Evolutionary conservation across 164 flowering plant genomes (phyloP), one percentile per base, ranked within the genome.

Genomic region (Buxus sempervirens): DNA sequence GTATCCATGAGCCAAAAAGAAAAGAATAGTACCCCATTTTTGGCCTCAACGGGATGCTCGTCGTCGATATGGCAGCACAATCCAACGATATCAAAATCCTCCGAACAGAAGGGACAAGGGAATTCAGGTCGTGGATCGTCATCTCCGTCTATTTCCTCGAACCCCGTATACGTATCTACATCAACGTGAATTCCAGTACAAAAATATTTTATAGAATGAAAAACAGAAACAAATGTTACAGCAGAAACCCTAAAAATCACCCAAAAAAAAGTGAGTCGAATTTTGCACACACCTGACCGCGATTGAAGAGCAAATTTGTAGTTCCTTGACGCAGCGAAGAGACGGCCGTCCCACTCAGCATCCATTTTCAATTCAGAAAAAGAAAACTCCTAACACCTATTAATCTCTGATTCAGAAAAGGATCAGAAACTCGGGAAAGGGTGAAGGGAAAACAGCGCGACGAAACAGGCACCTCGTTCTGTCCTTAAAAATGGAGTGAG

Each of bases 31-130:
- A 91, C 97, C 96, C 94, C 97, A 80, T 86, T 86, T 58, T 69
- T 87, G 20, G 90, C 84, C 74, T 88, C 96, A 42, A 78, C 62
- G 25, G 92, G 91, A 77, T 92, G 97, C 73, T 87, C 94, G 14
- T 92, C 98, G 70, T 92, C 98, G 45, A 92, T 90, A 77, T 92
- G 98, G 68, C 90, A 87, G 73, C 96, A 92, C 64, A 92, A 74
- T 27, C 91, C 94, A 21, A 90, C 84, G 15, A 92, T 85, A 77
- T 92, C 98, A 32, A 87, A 88, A 70, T 87, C 85, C 32, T 88
- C 96, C 0, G 88, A 72, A 69, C 98, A 92, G 57, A 87, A 90
- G 8, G 96, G 96, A 82, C 98, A 92, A 9, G 87, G 80, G 70
- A 79, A 87, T 72, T 90, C 96, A 73, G 83, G 90, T 67, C 88